These are phyloP conservation scores for Naematelia aurantialba DNA, from an alignment of 768 basidiomycete species.

Conservation along the genomic window DNA sequence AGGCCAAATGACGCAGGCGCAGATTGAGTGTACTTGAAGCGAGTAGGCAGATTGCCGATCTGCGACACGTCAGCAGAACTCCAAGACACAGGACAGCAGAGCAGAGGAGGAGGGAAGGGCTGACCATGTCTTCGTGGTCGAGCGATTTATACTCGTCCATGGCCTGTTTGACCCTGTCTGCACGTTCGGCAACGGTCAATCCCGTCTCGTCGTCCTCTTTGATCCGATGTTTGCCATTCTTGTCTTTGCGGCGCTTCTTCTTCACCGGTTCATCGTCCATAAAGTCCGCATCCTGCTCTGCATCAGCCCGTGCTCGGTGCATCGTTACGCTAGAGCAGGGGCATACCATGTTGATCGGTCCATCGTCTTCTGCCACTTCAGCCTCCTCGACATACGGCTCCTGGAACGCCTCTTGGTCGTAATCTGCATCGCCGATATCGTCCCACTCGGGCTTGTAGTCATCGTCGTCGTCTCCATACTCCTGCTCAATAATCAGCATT, in stretches of 20 bases:
- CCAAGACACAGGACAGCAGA: background rate
- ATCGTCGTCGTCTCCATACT: constrained; percentile 49
- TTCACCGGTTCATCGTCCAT: constrained; percentile 30
- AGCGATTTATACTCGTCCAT: constrained; percentile 87
- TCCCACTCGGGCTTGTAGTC: constrained; percentile 80
- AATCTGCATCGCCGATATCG: constrained; percentile 53
- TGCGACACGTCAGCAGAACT: constrained; percentile 44
- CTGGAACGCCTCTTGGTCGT: constrained; percentile 53
- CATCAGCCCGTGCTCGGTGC: constrained; percentile 2
- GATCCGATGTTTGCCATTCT: constrained; percentile 29
- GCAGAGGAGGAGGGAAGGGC: constrained; percentile 36
- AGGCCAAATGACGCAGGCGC: constrained; percentile 63
- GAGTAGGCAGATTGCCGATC: constrained; percentile 85
- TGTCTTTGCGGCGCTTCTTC: constrained; percentile 35
- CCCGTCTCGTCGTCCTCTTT: constrained; percentile 15
- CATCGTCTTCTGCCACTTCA: constrained; percentile 59
- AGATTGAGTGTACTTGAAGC: constrained; percentile 81
- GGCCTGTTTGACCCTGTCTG: constrained; percentile 74
- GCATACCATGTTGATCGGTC: constrained; percentile 48
- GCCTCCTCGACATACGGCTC: constrained; percentile 57
- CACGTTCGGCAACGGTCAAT: constrained; percentile 79
- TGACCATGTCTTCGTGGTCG: constrained; percentile 92
- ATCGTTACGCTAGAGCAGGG: background rate
- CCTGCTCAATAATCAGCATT: constrained; percentile 48
- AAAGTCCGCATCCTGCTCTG: constrained; percentile 46